Evolutionary conservation across 2,329 filamentous ascomycete species (phyloP), one percentile per base, ranked within the genome.

Genomic region (Nemania abortiva): DNA sequence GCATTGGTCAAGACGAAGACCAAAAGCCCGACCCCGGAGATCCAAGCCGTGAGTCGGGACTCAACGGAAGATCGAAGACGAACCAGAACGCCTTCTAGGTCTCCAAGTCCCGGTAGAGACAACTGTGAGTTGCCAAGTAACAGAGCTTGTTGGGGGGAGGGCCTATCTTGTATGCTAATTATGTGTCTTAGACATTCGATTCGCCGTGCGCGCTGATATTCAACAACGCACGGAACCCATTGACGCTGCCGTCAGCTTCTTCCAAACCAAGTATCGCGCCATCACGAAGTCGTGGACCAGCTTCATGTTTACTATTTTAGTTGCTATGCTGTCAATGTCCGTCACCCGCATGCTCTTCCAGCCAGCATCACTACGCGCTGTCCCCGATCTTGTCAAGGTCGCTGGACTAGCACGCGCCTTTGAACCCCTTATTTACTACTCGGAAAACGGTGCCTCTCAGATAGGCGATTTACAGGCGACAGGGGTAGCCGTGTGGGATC

Each of bases 401-500:
- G 95, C 95, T 3, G 91, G 92, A 60, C 89, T 98, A 72, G 95
- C 95, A 57, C 93, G 93, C 75, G 94, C 94, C 10, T 97, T 98
- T 77, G 95, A 98, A 79, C 95, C 95, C 6, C 87, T 98, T 53
- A 97, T 98, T 70, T 96, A 96, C 83, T 97, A 97, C 78, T 97
- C 94, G 0, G 94, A 98, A 77, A 92, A 95, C 77, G 94, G 94
- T 9, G 90, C 94, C 52, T 88, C 90, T 45, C 94, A 97, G 77
- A 94, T 97, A 49, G 90, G 91, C 66, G 93, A 97, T 72, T 84
- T 98, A 57, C 94, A 97, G 80, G 94, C 96, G 63, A 97, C 95
- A 0, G 93, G 94, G 52, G 91, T 97, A 37, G 95, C 95, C 0
- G 94, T 98, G 29, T 97, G 95, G 93, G 95, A 98, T 79, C 86